Conservation (phyloP, 2,329 filamentous ascomycete genomes). For the Epichloe sp. region DNA sequence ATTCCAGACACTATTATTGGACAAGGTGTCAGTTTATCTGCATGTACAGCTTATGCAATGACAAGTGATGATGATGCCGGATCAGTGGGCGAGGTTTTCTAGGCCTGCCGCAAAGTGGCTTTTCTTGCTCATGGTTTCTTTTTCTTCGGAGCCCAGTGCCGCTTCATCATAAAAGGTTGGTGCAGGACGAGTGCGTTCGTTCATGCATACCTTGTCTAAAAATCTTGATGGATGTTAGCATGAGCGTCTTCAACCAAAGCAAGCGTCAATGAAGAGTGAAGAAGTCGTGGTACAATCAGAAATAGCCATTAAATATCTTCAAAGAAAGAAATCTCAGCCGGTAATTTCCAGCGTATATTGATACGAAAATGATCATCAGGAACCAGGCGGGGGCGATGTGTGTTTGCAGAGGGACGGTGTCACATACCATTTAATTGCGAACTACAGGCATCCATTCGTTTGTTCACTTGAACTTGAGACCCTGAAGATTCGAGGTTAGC, state of each 20-base stretch:
- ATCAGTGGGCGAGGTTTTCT: constrained; percentile 99
- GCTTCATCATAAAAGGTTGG: constrained; percentile 56
- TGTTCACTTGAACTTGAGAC: constrained; percentile 7
- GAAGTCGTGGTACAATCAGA: constrained; percentile 42
- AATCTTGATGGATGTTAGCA: constrained; percentile 19
- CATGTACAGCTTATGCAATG: background rate
- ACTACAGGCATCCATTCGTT: background rate
- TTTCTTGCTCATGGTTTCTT: constrained; percentile 58
- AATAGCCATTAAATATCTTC: constrained; percentile 80
- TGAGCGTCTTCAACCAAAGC: constrained; percentile 1
- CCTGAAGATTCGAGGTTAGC: constrained; percentile 13
- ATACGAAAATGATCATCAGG: constrained; percentile 54
- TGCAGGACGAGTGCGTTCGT: constrained; percentile 7
- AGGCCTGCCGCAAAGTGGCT: constrained; percentile 94
- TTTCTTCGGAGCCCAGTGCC: constrained; percentile 96
- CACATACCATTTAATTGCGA: background rate
- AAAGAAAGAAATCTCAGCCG: constrained; percentile 63
- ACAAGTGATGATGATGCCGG: constrained; percentile 11
- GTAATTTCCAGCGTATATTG: constrained; percentile 85
- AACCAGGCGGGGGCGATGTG: constrained; percentile 5
- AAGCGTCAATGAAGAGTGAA: constrained; percentile 3
- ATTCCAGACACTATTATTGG: background rate
- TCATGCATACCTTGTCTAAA: constrained; percentile 22
- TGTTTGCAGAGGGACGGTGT: background rate
- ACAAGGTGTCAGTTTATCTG: background rate